Conservation (phyloP, 805 yeast genomes). For the Zygotorulaspora chibaensis region DNA sequence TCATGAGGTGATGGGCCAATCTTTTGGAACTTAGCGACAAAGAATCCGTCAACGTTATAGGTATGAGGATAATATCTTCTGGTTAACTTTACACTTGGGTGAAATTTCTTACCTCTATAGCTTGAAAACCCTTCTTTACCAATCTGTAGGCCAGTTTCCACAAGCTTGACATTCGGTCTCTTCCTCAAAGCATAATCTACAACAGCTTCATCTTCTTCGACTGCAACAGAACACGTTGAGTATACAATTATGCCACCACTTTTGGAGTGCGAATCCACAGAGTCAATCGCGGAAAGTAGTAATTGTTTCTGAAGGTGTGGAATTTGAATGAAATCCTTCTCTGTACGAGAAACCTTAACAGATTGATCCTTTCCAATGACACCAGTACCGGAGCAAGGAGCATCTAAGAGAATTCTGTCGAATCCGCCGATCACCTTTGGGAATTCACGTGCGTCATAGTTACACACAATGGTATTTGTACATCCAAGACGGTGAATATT, state of each 20-base stretch:
- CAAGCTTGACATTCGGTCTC: conserved; percentile 92
- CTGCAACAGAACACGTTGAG: conserved; percentile 97
- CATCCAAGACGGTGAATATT: conserved; percentile 97
- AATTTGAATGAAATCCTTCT: conserved; percentile 91
- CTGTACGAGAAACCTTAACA: conserved; percentile 89
- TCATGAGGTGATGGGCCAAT: conserved; percentile 82
- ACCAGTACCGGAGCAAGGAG: conserved; percentile 99
- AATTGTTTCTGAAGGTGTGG: conserved; percentile 96
- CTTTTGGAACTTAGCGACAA: conserved; percentile 93
- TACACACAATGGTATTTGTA: conserved; percentile 91
- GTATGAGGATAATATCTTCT: conserved; percentile 98
- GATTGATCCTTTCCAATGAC: conserved; percentile 96
- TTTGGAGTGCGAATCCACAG: conserved; percentile 87
- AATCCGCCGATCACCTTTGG: conserved; percentile 98
- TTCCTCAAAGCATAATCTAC: conserved; percentile 96
- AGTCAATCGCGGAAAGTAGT: conserved; percentile 90
- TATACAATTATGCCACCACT: conserved; percentile 94
- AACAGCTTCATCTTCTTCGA: conserved; percentile 97
- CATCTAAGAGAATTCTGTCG: conserved; percentile 90
- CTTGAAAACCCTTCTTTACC: conserved; percentile 96
- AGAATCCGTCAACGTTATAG: conserved; percentile 97
- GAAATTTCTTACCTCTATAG: conserved; percentile 88
- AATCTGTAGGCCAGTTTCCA: conserved; percentile 85
- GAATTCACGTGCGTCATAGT: conserved; percentile 97
- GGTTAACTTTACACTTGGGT: conserved; percentile 69